Conservation (phyloP, 2,329 filamentous ascomycete species). For the Dactylellina drechsleri region DNA sequence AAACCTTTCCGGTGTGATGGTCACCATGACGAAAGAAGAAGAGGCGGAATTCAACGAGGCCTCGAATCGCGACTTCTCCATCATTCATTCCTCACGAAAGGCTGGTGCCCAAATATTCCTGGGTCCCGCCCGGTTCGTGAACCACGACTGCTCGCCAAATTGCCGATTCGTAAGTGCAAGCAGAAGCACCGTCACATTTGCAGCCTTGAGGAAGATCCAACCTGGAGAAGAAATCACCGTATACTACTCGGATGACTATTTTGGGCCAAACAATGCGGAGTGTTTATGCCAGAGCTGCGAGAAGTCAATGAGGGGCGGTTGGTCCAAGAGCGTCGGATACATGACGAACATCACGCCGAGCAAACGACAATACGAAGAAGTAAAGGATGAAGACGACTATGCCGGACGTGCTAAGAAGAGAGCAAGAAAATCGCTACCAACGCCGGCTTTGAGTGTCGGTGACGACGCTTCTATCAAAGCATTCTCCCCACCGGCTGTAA, state of each 20-base stretch:
- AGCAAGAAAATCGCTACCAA: constrained; percentile 46
- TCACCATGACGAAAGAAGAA: constrained; percentile 90
- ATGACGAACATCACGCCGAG: constrained; percentile 39
- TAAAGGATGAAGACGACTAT: constrained; percentile 53
- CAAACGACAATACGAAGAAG: constrained; percentile 41
- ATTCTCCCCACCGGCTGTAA: constrained; percentile 36
- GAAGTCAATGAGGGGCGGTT: constrained; percentile 78
- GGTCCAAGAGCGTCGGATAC: constrained; percentile 66
- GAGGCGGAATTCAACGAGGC: constrained; percentile 81
- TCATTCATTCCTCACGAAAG: constrained; percentile 91
- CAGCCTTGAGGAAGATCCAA: constrained; percentile 82
- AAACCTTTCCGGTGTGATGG: constrained; percentile 89
- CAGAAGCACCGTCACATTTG: constrained; percentile 87
- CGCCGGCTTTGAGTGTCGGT: constrained; percentile 41
- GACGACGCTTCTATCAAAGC: constrained; percentile 45
- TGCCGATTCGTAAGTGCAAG: constrained; percentile 85
- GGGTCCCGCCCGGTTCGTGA: constrained; percentile 93
- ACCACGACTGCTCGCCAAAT: constrained; percentile 96
- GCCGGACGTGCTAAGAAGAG: constrained; percentile 51
- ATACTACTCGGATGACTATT: constrained; percentile 94
- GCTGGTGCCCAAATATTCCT: constrained; percentile 92
- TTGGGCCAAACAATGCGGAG: constrained; percentile 93
- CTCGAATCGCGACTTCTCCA: constrained; percentile 88
- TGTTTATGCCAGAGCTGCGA: constrained; percentile 93
- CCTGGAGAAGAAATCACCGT: constrained; percentile 96